Base-by-base conservation (phyloP, 2,329 filamentous ascomycete species). In the Diaporthe australafricana region DNA sequence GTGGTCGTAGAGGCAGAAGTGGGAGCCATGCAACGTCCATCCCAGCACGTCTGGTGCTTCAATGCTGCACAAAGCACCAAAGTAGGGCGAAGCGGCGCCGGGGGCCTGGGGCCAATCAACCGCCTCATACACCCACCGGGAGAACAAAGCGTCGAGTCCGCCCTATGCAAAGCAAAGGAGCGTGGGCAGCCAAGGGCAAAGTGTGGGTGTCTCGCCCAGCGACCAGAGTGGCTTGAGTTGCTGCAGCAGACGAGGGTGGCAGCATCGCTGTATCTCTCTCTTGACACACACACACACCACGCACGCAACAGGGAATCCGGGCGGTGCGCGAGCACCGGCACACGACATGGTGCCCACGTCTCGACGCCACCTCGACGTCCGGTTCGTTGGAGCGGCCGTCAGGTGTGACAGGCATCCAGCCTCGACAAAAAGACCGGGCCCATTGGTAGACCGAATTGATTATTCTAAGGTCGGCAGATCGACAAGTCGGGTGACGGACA, bases 101-200 rank as follows among this genome's bases (percentile, higher is more conserved):
- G 60, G 55, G 60, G 14, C 7, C 2, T 3, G 30, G 16, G 45
- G 60, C 60, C 60, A 65, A 65, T 65, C 60, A 65, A 42, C 60
- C 17, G 14, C 45, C 45, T 48, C 47, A 27, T 40, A 22, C 30
- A 35, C 25, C 25, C 57, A 63, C 20, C 27, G 32, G 8, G 30
- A 38, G 60, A 65, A 65, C 60, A 65, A 38, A 65, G 60, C 60
- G 45, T 65, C 42, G 30, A 65, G 60, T 50, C 60, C 60, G 60
- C 60, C 60, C 60, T 65, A 65, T 25, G 30, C 60, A 65, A 6
- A 11, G 57, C 20, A 20, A 56, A 38, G 30, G 20, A 22, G 38
- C 55, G 38, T 40, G 55, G 35, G 55, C 55, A 60, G 38, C 42
- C 60, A 48, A 30, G 25, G 17, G 42, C 40, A 62, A 25, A 14